A percentile compares a stretch with the other conserved stretches of the same genome.
Conservation (phyloP, 139 green algal genomes). For the Haematococcus lacustris region DNA sequence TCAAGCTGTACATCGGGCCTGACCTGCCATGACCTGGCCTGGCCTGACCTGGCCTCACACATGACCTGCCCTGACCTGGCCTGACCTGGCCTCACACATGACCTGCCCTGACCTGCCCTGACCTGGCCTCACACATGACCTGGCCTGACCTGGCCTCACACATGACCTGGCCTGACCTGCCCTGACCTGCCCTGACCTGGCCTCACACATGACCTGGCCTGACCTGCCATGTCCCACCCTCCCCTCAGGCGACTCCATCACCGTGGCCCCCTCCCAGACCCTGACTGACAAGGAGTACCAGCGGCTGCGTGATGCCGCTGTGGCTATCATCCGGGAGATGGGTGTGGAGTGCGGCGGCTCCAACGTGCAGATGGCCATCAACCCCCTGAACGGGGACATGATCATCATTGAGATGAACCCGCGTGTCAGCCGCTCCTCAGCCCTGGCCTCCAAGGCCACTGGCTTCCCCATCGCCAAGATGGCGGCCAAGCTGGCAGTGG, state of each 20-base stretch:
- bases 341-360: conserved; percentile 97
- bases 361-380: conserved; percentile 97
- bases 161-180: conserved; percentile 67
- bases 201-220: too few species aligned
- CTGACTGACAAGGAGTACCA: conserved; percentile 97
- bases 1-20: too few species aligned
- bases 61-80: too few species aligned
- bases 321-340: conserved; percentile 93
- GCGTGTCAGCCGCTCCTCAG: conserved; percentile 84
- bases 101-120: too few species aligned
- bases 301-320: conserved; percentile 57
- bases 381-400: conserved; percentile 87
- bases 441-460: conserved; percentile 93
- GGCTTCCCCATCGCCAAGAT: conserved; percentile 99
- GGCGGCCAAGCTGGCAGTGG: conserved; percentile 93
- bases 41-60: too few species aligned
- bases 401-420: conserved; percentile 99
- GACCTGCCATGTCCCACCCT: conserved; percentile 98
- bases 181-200: conserved; percentile 81
- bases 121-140: too few species aligned
- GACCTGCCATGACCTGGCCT: too few species aligned
- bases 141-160: conserved; percentile 3
- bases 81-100: too few species aligned
- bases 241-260: conserved; percentile 56
- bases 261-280: conserved; percentile 73